Evolutionary conservation across 306 rosid species (phyloP).

Genomic region (Abrus precatorius): DNA sequence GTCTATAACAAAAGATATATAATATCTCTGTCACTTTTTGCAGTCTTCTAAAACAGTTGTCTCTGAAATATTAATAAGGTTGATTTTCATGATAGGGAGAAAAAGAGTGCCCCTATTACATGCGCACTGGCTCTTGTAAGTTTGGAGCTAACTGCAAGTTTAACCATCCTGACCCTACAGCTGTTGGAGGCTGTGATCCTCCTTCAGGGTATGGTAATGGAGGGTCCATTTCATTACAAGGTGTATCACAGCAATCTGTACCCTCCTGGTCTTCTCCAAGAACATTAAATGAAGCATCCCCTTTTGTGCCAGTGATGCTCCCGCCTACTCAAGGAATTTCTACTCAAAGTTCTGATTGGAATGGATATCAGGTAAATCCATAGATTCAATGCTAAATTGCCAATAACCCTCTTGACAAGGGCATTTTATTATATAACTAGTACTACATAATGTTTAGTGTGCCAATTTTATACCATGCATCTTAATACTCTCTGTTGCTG

Average conservation of each 20-base stretch:
- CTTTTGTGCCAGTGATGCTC: constrained; percentile 72
- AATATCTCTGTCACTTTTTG: constrained; percentile 27
- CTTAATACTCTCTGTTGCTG: constrained; percentile 19
- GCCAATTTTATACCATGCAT: constrained; percentile 24
- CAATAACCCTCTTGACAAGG: constrained; percentile 28
- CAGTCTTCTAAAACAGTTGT: constrained; percentile 39
- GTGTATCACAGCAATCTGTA: constrained; percentile 62
- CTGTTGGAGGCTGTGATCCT: constrained; percentile 67
- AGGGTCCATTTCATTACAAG: constrained; percentile 62
- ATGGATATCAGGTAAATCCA: constrained; percentile 77
- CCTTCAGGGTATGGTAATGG: constrained; percentile 71
- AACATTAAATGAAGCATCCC: constrained; percentile 69
- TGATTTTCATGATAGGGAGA: constrained; percentile 69
- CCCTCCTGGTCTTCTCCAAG: constrained; percentile 75
- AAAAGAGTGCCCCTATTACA: constrained; percentile 90
- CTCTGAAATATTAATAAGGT: constrained; percentile 25
- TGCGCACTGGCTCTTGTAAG: constrained; percentile 97
- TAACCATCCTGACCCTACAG: constrained; percentile 96
- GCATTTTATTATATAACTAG: constrained; percentile 7
- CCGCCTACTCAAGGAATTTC: constrained; percentile 70
- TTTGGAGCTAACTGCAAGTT: constrained; percentile 91
- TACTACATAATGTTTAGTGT: constrained; percentile 23
- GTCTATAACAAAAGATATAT: background rate
- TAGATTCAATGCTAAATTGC: constrained; percentile 4
- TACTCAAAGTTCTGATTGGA: constrained; percentile 78